Conservation (phyloP, 495 filamentous ascomycete species). For the Tuber borchii region DNA sequence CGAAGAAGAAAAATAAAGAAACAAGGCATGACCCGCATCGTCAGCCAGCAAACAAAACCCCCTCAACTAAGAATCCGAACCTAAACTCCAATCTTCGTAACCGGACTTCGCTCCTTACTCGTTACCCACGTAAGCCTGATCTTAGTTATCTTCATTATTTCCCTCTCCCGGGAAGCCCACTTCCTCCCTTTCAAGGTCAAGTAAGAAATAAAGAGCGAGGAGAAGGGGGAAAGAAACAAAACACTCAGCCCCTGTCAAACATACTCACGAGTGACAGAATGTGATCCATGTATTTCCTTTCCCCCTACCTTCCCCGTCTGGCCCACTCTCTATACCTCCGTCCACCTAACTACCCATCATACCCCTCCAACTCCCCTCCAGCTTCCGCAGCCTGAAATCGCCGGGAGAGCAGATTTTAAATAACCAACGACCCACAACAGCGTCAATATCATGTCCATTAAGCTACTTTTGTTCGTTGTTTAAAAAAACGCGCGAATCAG, state of each 20-base stretch:
- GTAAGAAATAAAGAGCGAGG: not conserved
- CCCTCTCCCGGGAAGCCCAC: not conserved
- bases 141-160: not conserved
- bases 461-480: not conserved
- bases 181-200: not conserved
- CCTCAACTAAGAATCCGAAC: not conserved
- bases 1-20: not conserved
- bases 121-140: not conserved
- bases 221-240: not conserved
- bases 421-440: not conserved
- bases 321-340: not conserved
- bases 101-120: constrained; percentile 1
- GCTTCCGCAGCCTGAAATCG: not conserved
- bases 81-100: not conserved
- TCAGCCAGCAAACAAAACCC: not conserved
- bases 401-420: not conserved
- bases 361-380: not conserved
- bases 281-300: not conserved
- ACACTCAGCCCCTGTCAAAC: not conserved
- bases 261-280: not conserved
- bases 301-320: not conserved
- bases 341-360: not conserved
- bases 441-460: not conserved
- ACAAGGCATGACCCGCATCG: not conserved
- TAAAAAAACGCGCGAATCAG: not conserved